Evolutionary conservation across 2,329 filamentous ascomycete species (phyloP), one percentile per base, ranked within the genome.

Genomic region (Fusarium sp.): DNA sequence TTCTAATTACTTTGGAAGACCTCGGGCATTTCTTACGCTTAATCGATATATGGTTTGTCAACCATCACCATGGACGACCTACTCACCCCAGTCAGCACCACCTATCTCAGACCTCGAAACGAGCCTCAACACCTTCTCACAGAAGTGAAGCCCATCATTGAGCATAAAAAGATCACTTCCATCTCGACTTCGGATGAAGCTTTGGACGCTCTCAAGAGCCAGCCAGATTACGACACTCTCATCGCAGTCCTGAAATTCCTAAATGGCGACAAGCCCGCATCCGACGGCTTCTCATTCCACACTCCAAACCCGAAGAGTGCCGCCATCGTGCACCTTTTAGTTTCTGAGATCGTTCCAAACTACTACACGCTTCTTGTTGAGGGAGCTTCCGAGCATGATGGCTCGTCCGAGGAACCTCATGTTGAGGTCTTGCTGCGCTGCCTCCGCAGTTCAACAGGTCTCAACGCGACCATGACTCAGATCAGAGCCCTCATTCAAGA

Each of bases 381-480:
- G 67, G 84, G 83, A n/a, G 81, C 80, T 31, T 68, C 76, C 4
- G 39, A 72, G 24, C 67, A 68, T 13, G 69, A 63, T 41, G 39
- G 59, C 7, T 58, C 73, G 31, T 11, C 58, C 3, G 48, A 62
- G 33, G 41, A 29, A 4, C 69, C 64, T 22, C 76, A 67, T 43
- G 76, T 86, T 1, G 81, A 83, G 45, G 81, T 89, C 3, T 83
- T 98, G 18, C 76, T 94, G 1, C 81, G 83, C 68, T 94, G 92
- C 78, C 84, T 99, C 6, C 88, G 88, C 66, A 98, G 92, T 79
- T 86, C 97, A 18, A 88, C 92, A 3, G 95, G 95, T 0, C 82
- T 98, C 35, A 96, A 95, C 71, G 93, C 94, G n/a, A 80, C 95
- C 31, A 81, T 95, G 11, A 87, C 91, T n/a, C 90, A 92, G 63